Conservation (phyloP, 805 yeast genomes). For the Cyberlindnera euphorbiiphila region DNA sequence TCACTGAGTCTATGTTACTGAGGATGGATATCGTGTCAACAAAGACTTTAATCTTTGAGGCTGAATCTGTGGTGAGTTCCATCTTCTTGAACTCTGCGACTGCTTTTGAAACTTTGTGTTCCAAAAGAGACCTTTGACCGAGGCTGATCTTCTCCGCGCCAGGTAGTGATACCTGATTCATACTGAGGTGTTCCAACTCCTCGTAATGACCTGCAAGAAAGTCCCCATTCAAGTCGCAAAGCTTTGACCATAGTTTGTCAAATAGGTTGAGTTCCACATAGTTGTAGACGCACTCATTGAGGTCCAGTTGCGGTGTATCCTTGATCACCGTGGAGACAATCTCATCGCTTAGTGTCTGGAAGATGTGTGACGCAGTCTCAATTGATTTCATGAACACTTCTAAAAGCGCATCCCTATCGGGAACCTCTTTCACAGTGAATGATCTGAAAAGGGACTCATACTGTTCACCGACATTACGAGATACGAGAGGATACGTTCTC, state of each 20-base stretch:
- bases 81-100: conserved; percentile 47
- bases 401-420: conserved; percentile 27
- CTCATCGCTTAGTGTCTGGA: conserved; percentile 25
- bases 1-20: conserved; percentile 33
- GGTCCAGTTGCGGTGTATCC: conserved; percentile 38
- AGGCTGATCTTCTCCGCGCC: conserved; percentile 28
- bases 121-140: conserved; percentile 30
- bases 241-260: conserved; percentile 58
- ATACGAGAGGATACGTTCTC: conserved; percentile 36
- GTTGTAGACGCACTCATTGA: conserved; percentile 54
- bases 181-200: conserved; percentile 30
- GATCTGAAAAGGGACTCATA: conserved; percentile 37
- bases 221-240: conserved; percentile 29
- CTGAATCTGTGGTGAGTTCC: conserved; percentile 41
- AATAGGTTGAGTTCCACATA: conserved; percentile 70
- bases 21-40: conserved; percentile 49
- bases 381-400: conserved; percentile 27
- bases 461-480: conserved; percentile 36
- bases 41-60: conserved; percentile 45
- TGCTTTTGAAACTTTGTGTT: conserved; percentile 48
- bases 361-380: conserved; percentile 27
- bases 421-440: conserved; percentile 33
- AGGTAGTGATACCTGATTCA: conserved; percentile 41
- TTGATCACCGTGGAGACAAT: conserved; percentile 25
- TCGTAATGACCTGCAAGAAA: conserved; percentile 23